Evolutionary conservation across 2,329 filamentous ascomycete species (phyloP), one percentile per base, ranked within the genome.

Genomic region (Cyanodermella asteris): DNA sequence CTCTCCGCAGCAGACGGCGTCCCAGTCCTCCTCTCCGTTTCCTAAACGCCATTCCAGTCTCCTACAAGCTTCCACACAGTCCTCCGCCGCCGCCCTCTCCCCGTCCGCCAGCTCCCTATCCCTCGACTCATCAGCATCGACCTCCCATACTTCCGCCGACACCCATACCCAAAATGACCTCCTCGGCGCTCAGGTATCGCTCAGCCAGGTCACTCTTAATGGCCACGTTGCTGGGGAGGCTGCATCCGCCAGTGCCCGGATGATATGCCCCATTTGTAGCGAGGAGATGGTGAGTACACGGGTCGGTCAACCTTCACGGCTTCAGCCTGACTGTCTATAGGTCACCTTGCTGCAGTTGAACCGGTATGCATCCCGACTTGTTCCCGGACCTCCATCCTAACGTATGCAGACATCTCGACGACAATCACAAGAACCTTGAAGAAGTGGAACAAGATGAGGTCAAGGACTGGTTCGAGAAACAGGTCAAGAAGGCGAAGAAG

Each of bases 211-310:
- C 51, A 56, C 59, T 32, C 56, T 57, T 20, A 50, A 56, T 38
- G 54, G n/a, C n/a, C n/a, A 54, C 22, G 49, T 51, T 27, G 50
- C 51, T 24, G 47, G 48, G 11, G 46, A 46, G 24, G 59, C 61
- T 34, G 58, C 53, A 24, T 61, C 66, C 26, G 53, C 66, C 28
- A 65, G 62, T 36, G 65, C 65, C 35, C 64, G 64, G 46, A 67
- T 97, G 30, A 68, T 84, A 28, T 97, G 87, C 47, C 87, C 87
- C n/a, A 97, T 97, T 44, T 97, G 87, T 50, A 81, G 72, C 38
- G 90, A 94, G 52, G 82, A 93, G 49, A 97, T 97, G 87, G 81
- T 87, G 54, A 34, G 53, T 40, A 22, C 25, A 20, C 6, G 15
- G 7, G 7, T 7, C 4, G 9, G 15, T 3, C n/a, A 10, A 16